A percentile compares a stretch with the other conserved stretches of the same genome.
These are phyloP conservation scores for Corniculantispora saksenae DNA, from an alignment of 2,329 filamentous ascomycete species.

Conservation along the genomic window DNA sequence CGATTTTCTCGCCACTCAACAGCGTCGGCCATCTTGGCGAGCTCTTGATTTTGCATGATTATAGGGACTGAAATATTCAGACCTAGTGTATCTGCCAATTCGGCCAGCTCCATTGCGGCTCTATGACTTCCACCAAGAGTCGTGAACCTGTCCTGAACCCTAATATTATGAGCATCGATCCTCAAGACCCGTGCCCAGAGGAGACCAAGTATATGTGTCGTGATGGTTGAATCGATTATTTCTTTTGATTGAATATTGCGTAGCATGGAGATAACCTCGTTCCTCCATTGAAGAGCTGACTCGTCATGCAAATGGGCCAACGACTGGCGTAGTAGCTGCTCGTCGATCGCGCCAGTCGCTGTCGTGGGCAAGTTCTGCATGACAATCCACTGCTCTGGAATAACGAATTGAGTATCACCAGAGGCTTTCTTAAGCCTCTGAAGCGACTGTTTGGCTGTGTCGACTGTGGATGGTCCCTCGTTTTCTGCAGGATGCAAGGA, in stretches of 20 bases:
- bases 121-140: slow-evolving; percentile 40
- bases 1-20: neutral
- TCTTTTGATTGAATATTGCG: neutral
- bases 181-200: neutral
- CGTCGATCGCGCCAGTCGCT: neutral
- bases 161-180: neutral
- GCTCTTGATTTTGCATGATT: slow-evolving; percentile 45
- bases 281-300: neutral
- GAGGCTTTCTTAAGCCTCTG: neutral
- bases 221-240: neutral
- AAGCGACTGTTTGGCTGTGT: neutral
- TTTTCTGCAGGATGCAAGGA: neutral
- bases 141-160: neutral
- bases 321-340: neutral
- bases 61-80: slow-evolving; percentile 45
- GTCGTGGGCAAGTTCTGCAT: neutral
- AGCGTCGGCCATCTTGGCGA: slow-evolving; percentile 43
- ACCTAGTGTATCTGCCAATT: slow-evolving; percentile 39
- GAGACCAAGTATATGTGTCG: neutral
- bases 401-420: neutral
- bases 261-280: neutral
- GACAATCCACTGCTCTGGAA: neutral
- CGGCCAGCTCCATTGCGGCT: slow-evolving; percentile 50
- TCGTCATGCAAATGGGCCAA: neutral
- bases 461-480: neutral